Base-by-base conservation (phyloP, 768 basidiomycete genomes). In the Lactarius hatsudake region DNA sequence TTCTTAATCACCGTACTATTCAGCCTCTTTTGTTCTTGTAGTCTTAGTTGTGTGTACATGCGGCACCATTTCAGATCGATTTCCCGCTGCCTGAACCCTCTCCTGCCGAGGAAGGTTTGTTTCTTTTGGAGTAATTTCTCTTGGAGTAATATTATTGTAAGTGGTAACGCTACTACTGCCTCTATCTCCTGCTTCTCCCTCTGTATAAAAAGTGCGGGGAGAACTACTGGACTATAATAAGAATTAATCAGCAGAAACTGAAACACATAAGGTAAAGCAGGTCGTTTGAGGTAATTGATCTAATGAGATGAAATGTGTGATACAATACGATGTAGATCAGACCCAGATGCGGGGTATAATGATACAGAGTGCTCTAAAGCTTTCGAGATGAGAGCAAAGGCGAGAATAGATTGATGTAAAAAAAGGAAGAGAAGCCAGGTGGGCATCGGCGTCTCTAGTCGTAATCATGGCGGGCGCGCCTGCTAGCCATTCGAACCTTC, bases 401-500 rank as follows among this genome's bases (percentile, higher is more conserved):
- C 8, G 51, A 53, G 26, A 53, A 53, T 15, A 53, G 13, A 53
- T 6, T 1, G 15, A 15, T 40, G 38, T 17, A 17, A 40, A 5
- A 30, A 32, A 53, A 26, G 6, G 51, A 6, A 26, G 23, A 26
- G 51, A 51, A 23, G 20, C 20, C 43, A n/a, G 15, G 10, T 3
- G 5, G 12, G 18, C 20, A 61, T 51, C 48, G n/a, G n/a, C 15
- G 23, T 36, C 9, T 43, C 43, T 59, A 68, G 7, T 70, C 30
- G 32, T 59, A 68, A 13, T 70, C 67, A 76, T 68, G 69, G 12
- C 69, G 66, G 10, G 69, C 67, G 18, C 38, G 62, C 56, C 64
- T 70, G 67, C 67, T 68, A 2, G 63, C 66, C 66, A 61, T 63
- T 6, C 69, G 67, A 38, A 70, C 62, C 12, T 58, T 61, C 7